Evolutionary conservation across 306 rosid genomes (phyloP), one percentile per base, ranked within the genome.

Genomic region (Cucumis hystrix): DNA sequence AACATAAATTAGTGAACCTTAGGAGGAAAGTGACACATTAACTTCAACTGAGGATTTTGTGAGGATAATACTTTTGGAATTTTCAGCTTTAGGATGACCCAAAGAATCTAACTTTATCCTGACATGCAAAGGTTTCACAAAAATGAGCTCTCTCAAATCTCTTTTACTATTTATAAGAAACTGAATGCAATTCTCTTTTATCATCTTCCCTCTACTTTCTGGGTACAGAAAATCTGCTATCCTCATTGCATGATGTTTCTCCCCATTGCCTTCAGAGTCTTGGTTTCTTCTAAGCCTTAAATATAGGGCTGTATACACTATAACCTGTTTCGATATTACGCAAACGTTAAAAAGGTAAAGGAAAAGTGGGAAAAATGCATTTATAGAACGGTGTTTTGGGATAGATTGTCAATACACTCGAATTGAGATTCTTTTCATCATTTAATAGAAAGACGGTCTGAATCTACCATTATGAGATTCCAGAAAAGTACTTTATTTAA

Each of bases 41-140:
- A 92, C 87, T 81, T 84, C 88, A 79, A 95, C 68, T 45, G 83
- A 79, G 21, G 95, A 83, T 67, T 92, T 87, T 10, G 92, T 95
- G 56, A 85, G 77, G 87, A 90, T 76, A 45, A 87, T 78, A 57
- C 91, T 93, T 85, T 86, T 89, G 30, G 79, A 77, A 72, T 88
- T 90, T 5, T 85, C 92, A 52, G 91, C 93, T 91, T 89, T 95
- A 57, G 91, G 89, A 80, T 92, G 98, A 75, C 83, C 89, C 21
- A 20, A 78, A 81, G 69, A 67, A 68, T 86, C 85, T 55, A 95
- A 39, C 87, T 85, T 90, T 84, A 95, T 45, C 80, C 92, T 86
- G 72, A 94, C 62, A 58, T 92, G 95, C 11, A 94, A 82, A 58
- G 88, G 95, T 83, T 83, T 92, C 83, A 84, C 83, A 86, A 92